Percentiles rank a stretch among this genome's conserved stretches.
Conservation (phyloP, 2,329 filamentous ascomycete genomes). For the Cadophora sp. region DNA sequence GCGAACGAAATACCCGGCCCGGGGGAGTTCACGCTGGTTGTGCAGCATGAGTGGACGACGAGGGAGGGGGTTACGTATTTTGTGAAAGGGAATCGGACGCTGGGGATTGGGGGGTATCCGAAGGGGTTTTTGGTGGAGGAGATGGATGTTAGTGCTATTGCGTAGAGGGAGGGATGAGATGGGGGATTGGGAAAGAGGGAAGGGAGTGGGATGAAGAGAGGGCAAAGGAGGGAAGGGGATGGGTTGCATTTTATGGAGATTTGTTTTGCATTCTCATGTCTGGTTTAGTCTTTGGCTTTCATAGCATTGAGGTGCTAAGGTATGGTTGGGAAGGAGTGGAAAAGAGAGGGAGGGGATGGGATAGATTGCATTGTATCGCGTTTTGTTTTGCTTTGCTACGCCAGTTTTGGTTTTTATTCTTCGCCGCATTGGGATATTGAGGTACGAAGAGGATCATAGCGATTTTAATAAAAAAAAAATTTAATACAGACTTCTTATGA, state of each 20-base stretch:
- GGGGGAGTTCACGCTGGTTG: neutral
- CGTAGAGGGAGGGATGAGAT: neutral
- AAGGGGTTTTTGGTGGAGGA: constrained; percentile 2
- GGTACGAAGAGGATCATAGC: no score
- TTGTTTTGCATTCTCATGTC: neutral
- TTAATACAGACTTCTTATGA: no score
- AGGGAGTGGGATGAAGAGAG: neutral
- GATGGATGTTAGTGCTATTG: constrained; percentile 8
- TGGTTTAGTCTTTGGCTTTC: neutral
- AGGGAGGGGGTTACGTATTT: constrained; percentile 5
- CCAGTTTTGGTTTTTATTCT: no score
- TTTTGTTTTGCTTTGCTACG: no score
- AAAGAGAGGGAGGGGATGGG: no score
- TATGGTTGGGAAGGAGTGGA: no score
- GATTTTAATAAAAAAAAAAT: no score
- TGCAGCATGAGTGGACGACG: constrained; percentile 2
- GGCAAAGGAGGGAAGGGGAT: neutral
- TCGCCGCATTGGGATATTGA: neutral
- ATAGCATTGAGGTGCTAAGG: neutral
- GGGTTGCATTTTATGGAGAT: neutral
- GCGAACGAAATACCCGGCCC: neutral
- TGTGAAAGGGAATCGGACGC: constrained; percentile 1
- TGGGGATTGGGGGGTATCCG: constrained; percentile 9
- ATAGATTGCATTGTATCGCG: no score
- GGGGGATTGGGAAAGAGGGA: no score